phyloP scores from a whole-genome alignment of 2,329 filamentous ascomycete genomes.

The Talaromyces sp. region DNA sequence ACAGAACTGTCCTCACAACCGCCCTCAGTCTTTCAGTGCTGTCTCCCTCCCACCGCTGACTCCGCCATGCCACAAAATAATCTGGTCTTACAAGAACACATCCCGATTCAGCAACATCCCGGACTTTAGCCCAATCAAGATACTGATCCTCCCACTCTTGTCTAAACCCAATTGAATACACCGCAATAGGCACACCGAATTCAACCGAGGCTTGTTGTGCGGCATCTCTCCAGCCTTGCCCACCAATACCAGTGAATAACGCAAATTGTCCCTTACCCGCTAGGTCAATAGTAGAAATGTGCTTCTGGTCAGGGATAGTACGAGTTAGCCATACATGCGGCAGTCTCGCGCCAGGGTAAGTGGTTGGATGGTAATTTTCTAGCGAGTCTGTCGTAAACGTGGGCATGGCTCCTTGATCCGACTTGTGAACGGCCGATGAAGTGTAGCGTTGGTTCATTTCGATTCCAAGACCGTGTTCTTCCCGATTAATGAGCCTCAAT shows the following conservation, averaged over 20 bases:
- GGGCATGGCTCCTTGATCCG: constrained; percentile 33
- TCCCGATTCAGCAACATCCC: constrained; percentile 55
- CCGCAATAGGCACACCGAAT: constrained; percentile 46
- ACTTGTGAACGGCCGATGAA: constrained; percentile 41
- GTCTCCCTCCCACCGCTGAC: background rate
- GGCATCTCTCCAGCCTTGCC: constrained; percentile 51
- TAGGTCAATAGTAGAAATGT: constrained; percentile 56
- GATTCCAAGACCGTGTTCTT: constrained; percentile 54
- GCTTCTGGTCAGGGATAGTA: constrained; percentile 34
- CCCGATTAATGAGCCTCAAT: constrained; percentile 42
- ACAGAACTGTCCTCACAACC: background rate
- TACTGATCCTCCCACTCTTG: constrained; percentile 61
- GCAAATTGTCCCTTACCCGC: constrained; percentile 53
- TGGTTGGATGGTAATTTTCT: constrained; percentile 43
- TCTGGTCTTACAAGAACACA: constrained; percentile 59
- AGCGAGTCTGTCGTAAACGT: constrained; percentile 33
- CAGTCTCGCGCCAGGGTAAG: constrained; percentile 56
- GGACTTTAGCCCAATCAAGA: constrained; percentile 52
- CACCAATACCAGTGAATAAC: constrained; percentile 53
- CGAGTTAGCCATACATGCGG: constrained; percentile 62
- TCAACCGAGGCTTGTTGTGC: constrained; percentile 35
- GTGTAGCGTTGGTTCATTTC: constrained; percentile 58
- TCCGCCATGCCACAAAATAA: constrained; percentile 54
- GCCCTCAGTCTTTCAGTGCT: background rate
- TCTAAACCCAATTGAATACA: constrained; percentile 52